phyloP scores from a whole-genome alignment of 2,329 filamentous ascomycete genomes.

The Didymella pomorum region DNA sequence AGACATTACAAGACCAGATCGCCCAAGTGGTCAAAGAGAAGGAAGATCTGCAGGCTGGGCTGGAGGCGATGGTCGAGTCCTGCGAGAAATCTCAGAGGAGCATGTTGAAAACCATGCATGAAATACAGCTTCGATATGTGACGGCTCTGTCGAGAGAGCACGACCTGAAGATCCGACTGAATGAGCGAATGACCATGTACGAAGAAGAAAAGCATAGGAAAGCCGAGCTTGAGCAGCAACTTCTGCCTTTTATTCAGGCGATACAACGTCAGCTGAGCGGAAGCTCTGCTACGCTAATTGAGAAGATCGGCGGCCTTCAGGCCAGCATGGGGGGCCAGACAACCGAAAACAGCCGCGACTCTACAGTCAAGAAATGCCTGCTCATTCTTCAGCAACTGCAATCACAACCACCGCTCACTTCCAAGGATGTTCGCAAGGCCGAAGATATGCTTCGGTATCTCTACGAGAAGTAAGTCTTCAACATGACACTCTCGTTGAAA shows the following conservation, averaged over 20 bases:
- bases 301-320: background rate
- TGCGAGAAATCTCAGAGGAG: conserved; percentile 23
- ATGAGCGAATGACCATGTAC: conserved; percentile 19
- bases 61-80: conserved; percentile 20
- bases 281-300: conserved; percentile 24
- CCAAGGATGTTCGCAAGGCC: conserved; percentile 31
- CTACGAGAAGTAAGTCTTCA: conserved; percentile 30
- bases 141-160: conserved; percentile 25
- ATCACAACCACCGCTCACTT: conserved; percentile 27
- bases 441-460: conserved; percentile 36
- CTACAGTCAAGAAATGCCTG: conserved; percentile 30
- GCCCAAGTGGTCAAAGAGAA: conserved; percentile 36
- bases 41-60: conserved; percentile 20
- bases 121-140: conserved; percentile 24
- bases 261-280: conserved; percentile 28
- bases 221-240: conserved; percentile 30
- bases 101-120: conserved; percentile 28
- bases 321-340: conserved; percentile 15
- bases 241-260: conserved; percentile 26
- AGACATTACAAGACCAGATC: conserved; percentile 27
- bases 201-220: conserved; percentile 35
- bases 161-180: conserved; percentile 24
- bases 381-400: conserved; percentile 28
- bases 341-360: conserved; percentile 2
- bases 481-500: too few relatives aligned